phyloP scores from a whole-genome alignment of 148 eudicot species.

The Silene conica region DNA sequence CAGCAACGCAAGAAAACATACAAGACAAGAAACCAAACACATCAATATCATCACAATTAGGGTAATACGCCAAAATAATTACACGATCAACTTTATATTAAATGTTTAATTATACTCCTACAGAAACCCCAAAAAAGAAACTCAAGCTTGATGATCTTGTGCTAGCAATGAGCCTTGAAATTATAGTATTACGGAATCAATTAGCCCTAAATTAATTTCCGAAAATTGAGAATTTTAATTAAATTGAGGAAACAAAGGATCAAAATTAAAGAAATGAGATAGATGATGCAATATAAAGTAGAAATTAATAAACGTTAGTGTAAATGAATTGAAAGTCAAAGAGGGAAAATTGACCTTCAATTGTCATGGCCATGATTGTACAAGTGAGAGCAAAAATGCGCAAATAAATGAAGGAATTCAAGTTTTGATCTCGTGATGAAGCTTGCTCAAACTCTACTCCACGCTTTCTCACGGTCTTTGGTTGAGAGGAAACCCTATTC shows the following conservation, averaged over 20 bases:
- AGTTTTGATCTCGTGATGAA: no score
- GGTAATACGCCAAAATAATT: neutral
- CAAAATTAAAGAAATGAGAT: neutral
- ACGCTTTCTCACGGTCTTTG: no score
- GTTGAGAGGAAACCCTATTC: no score
- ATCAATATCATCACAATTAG: slow-evolving; percentile 19
- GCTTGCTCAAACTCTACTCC: no score
- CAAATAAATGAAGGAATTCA: neutral
- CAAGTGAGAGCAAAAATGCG: neutral
- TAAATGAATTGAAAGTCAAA: neutral
- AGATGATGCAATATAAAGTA: neutral
- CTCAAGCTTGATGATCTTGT: neutral
- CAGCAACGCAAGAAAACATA: slow-evolving; percentile 12
- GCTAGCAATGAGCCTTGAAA: neutral
- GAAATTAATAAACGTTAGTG: neutral
- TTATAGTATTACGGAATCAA: neutral
- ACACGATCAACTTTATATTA: neutral
- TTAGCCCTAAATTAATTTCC: neutral
- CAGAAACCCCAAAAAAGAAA: neutral
- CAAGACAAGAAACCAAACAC: slow-evolving; percentile 8
- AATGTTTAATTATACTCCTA: neutral
- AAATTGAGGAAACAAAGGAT: neutral
- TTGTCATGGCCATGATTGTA: slow-evolving; percentile 56
- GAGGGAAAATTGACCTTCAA: slow-evolving; percentile 40
- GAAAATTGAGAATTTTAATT: no score